Evolutionary conservation across 2,329 filamentous ascomycete genomes (phyloP), one percentile per base, ranked within the genome.

Genomic region (Davidsoniella neocaledoniae): DNA sequence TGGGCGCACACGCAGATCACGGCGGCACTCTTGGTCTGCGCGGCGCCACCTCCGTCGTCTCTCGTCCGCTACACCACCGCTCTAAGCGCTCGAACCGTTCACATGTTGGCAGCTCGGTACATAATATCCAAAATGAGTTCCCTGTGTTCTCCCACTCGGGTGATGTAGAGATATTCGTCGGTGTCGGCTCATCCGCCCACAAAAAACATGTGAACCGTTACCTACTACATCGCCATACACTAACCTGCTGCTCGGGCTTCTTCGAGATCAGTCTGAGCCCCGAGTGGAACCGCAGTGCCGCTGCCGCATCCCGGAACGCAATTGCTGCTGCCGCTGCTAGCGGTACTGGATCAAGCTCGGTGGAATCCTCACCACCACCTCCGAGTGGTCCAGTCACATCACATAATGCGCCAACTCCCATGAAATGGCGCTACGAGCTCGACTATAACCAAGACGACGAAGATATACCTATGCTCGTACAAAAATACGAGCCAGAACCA

Each of bases 191-290:
- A 25, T 38, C 46, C 21, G 12, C 58, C 36, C 57, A 56, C 45
- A 47, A 26, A 17, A 72, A 76, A 54, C 77, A 79, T 60, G 83
- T 91, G 64, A 84, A 86, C 61, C 75, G 83, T 54, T 96, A 95
- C 62, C 72, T 95, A 43, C 72, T 96, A 51, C 90, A 96, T 66
- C 75, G 81, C 53, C 74, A 95, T 59, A 94, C 90, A 39, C 69
- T 96, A 56, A 81, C 84, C 29, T 84, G 93, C 64, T 94, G 84
- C 60, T 94, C 87, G 5, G 87, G 86, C 14, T 95, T 94, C 69
- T 96, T 96, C 62, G 86, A 94, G 64, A 83, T 84, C 21, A 85
- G 79, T 60, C 87, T 81, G 42, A 86, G 79, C 58, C 79, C 81
- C 51, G 81, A 88, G 61, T 93, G 86, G 85, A 78, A 79, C 21